These are phyloP conservation scores for Chalciporus pseudorubinellus DNA, from an alignment of 768 basidiomycete species.

Conservation along the genomic window DNA sequence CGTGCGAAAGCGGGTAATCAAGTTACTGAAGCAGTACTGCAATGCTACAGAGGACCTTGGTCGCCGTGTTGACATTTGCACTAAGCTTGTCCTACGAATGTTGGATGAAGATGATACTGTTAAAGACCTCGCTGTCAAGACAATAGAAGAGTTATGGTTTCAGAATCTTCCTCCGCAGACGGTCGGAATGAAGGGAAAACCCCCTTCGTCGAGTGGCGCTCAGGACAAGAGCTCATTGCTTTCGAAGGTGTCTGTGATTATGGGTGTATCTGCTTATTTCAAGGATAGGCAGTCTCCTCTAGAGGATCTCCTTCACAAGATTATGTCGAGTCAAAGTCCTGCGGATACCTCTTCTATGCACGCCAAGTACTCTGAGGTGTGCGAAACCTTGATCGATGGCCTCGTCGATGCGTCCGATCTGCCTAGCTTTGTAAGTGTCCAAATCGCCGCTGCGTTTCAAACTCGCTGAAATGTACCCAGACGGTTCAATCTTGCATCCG, in stretches of 20 bases:
- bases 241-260: slow-evolving; percentile 74
- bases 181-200: slow-evolving; percentile 39
- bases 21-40: slow-evolving; percentile 85
- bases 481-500: slow-evolving; percentile 81
- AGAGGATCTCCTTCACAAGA: slow-evolving; percentile 81
- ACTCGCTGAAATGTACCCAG: too few species aligned
- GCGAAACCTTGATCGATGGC: slow-evolving; percentile 82
- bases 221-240: slow-evolving; percentile 57
- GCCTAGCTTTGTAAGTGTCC: slow-evolving; percentile 64
- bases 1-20: slow-evolving; percentile 95
- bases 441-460: not conserved
- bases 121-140: slow-evolving; percentile 88
- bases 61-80: slow-evolving; percentile 76
- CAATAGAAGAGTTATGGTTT: slow-evolving; percentile 92
- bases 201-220: slow-evolving; percentile 26
- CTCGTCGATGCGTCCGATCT: slow-evolving; percentile 84
- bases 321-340: slow-evolving; percentile 71
- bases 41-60: slow-evolving; percentile 53
- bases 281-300: slow-evolving; percentile 81
- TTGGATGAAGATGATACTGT: slow-evolving; percentile 93
- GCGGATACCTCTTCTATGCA: slow-evolving; percentile 53
- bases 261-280: slow-evolving; percentile 80
- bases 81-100: slow-evolving; percentile 78
- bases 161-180: slow-evolving; percentile 34
- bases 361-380: slow-evolving; percentile 73